A percentile compares a stretch with the other conserved stretches of the same genome.
These are phyloP conservation scores for Tricladium varicosporioides DNA, from an alignment of 2,329 filamentous ascomycete species.

Conservation along the genomic window DNA sequence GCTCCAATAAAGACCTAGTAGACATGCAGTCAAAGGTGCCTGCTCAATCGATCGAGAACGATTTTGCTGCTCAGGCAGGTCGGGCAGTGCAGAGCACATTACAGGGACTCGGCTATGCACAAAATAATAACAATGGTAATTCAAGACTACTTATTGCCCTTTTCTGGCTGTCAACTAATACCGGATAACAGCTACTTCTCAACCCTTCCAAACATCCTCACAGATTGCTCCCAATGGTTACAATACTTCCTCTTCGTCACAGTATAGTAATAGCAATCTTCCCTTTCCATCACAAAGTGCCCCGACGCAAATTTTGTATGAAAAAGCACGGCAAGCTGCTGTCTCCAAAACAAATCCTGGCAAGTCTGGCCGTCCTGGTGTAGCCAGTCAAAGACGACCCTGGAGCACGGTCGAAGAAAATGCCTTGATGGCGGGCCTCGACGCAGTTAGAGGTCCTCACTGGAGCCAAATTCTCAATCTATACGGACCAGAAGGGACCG, in stretches of 20 bases:
- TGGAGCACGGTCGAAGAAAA: constrained; percentile 91
- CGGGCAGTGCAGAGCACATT: constrained; percentile 17
- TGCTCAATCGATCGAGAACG: constrained; percentile 12
- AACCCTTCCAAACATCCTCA: no score
- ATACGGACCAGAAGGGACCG: constrained; percentile 75
- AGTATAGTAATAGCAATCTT: constrained; percentile 9
- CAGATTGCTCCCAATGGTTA: background rate
- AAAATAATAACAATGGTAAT: constrained; percentile 16
- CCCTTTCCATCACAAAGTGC: constrained; percentile 37
- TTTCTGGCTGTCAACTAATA: no score
- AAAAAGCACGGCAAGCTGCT: constrained; percentile 53
- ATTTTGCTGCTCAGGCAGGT: constrained; percentile 19
- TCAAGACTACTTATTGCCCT: constrained; percentile 2
- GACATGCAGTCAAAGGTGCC: background rate
- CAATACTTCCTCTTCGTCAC: constrained; percentile 13
- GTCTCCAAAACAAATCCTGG: constrained; percentile 51
- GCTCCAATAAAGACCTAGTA: background rate
- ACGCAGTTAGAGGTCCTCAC: constrained; percentile 85
- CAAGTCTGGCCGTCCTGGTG: constrained; percentile 48
- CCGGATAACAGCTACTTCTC: no score
- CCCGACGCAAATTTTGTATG: constrained; percentile 56
- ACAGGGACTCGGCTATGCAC: constrained; percentile 9
- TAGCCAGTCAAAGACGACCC: constrained; percentile 63
- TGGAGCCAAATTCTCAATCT: constrained; percentile 90
- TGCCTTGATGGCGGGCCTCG: constrained; percentile 82